A percentile compares a stretch with the other conserved stretches of the same genome.
Evolutionary conservation across 2,329 filamentous ascomycete genomes (phyloP).

Genomic region (Colletotrichum lentis): DNA sequence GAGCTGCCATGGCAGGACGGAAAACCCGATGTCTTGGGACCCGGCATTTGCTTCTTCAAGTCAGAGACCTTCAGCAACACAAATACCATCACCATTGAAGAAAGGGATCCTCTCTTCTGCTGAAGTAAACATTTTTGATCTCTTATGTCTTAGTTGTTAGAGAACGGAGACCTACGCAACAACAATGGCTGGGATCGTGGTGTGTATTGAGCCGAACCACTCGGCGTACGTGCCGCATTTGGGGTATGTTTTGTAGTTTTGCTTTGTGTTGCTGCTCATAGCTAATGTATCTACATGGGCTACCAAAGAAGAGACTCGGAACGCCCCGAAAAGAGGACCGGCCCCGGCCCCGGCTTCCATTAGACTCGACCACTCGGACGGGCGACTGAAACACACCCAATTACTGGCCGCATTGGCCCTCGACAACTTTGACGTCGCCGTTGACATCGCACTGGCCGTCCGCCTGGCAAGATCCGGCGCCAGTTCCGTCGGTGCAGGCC

Average conservation of each 20-base stretch:
- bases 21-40: background rate
- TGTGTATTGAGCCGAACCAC: too few relatives aligned
- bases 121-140: background rate
- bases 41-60: background rate
- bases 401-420: constrained; percentile 29
- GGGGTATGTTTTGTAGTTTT: background rate
- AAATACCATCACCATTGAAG: too few relatives aligned
- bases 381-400: background rate
- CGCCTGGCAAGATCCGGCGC: constrained; percentile 23
- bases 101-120: too few relatives aligned
- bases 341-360: background rate
- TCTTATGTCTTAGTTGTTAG: background rate
- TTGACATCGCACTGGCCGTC: constrained; percentile 32
- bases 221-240: background rate
- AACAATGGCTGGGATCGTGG: background rate
- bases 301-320: background rate
- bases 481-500: constrained; percentile 29
- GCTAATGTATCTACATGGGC: too few relatives aligned
- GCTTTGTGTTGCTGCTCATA: background rate
- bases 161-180: background rate
- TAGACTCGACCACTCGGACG: background rate
- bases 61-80: background rate
- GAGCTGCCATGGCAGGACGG: background rate
- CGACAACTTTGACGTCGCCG: constrained; percentile 14
- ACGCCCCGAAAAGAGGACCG: too few relatives aligned